Base-by-base conservation (phyloP, 352 stramenopile species). In the Elongisporangium prolatum region DNA sequence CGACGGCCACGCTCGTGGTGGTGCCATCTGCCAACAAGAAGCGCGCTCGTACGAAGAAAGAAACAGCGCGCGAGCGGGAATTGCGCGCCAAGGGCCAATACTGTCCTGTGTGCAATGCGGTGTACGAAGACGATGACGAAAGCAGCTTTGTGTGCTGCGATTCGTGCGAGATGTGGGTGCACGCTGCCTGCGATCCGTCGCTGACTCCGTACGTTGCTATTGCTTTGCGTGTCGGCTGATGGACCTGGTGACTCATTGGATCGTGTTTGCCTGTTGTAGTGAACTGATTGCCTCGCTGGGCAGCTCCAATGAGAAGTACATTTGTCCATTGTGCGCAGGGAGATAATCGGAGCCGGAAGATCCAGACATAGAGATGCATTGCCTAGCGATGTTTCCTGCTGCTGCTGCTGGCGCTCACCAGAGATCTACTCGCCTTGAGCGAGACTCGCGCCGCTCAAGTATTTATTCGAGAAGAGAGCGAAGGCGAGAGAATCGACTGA, bases 91-190 rank as follows among this genome's bases (percentile, higher is more conserved):
- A 86, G 20, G 86, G 86, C 0, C 86, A 95, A 59, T 95, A 95
- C 69, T 95, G 86, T 54, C 86, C 86, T 1, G 84, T 95, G 56
- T 95, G 86, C 75, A 93, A 88, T 64, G 71, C 78, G 53, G 73
- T 77, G 13, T 95, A 95, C 67, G 86, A 95, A 61, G 84, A 93
- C 47, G 84, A 95, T 67, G 86, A 95, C 60, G 74, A 75, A 51
- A 91, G 74, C 60, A 87, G 74, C 37, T 95, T 95, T 60, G 82
- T 95, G 21, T 95, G 86, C 75, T 95, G 86, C 67, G 86, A 95
- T 63, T 89, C 84, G 52, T 95, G 86, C 53, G 86, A 95, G 60
- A 89, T 93, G 66, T 95, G 86, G 86, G 78, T 95, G 17, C 86
- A 95, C 65, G 79, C 71, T 4, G 72, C 70, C 7, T 95, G 86